These are phyloP conservation scores for Fraxinus floribunda DNA, from an alignment of 305 asterid species.

Conservation along the genomic window DNA sequence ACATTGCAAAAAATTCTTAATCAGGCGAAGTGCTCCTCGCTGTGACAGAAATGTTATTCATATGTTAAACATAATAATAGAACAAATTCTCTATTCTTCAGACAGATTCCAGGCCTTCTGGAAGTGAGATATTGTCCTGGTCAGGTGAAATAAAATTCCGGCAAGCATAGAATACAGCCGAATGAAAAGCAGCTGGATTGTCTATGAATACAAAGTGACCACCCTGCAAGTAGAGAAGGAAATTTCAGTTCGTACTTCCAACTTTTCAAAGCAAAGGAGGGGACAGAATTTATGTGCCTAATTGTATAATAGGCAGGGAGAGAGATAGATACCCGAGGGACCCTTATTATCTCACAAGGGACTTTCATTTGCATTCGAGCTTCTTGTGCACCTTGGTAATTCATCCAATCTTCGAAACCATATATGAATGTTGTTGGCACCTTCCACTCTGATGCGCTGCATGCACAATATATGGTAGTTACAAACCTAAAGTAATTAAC, in stretches of 20 bases:
- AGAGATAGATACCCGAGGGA: conserved; percentile 54
- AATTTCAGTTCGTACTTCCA: background rate
- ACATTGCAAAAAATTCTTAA: background rate
- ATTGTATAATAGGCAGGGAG: background rate
- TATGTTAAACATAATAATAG: background rate
- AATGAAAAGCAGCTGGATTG: conserved; percentile 59
- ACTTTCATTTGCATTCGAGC: conserved; percentile 71
- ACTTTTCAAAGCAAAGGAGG: background rate
- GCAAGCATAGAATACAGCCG: conserved; percentile 62
- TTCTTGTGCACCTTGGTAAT: conserved; percentile 61
- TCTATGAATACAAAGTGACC: conserved; percentile 79
- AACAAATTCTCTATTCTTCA: conserved; percentile 21
- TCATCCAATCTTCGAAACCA: conserved; percentile 76
- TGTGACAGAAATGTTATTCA: background rate
- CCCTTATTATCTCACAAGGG: conserved; percentile 74
- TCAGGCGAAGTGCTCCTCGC: background rate
- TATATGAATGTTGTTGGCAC: conserved; percentile 76
- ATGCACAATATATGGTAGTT: background rate
- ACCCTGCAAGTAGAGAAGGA: conserved; percentile 44
- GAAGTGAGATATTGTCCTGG: conserved; percentile 33
- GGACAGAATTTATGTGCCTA: background rate
- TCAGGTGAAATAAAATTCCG: conserved; percentile 49
- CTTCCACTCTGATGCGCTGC: conserved; percentile 76
- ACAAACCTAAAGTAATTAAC: background rate
- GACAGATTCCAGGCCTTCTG: conserved; percentile 51